Conservation (phyloP, 2,329 filamentous ascomycete species). For the Sporothrix phasma region DNA sequence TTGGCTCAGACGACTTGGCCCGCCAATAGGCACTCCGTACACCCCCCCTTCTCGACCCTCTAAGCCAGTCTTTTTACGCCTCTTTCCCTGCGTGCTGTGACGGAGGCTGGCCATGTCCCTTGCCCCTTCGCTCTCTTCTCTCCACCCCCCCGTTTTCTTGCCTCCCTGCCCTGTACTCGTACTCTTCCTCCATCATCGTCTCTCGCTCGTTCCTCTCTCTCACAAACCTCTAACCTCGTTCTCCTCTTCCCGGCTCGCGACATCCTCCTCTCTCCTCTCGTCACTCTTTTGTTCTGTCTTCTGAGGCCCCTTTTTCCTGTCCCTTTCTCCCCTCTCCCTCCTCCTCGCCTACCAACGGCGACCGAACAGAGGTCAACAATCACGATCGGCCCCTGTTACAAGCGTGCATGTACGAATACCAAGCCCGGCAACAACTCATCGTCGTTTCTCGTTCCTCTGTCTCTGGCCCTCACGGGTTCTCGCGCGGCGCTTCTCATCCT, state of each 20-base stretch:
- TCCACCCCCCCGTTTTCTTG: conserved; percentile 8
- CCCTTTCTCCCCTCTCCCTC: neutral
- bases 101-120: neutral
- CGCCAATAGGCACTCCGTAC: conserved; percentile 6
- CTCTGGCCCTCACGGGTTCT: neutral
- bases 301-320: neutral
- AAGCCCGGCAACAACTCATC: neutral
- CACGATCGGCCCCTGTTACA: neutral
- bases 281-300: neutral
- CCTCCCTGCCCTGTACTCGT: conserved; percentile 4
- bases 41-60: neutral
- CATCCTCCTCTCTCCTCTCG: neutral
- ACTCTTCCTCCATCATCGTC: neutral
- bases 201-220: conserved; percentile 1
- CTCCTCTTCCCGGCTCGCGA: neutral
- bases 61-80: neutral
- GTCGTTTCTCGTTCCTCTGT: conserved; percentile 1
- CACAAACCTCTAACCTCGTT: conserved; percentile 5
- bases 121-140: neutral
- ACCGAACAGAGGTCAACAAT: neutral
- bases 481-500: neutral
- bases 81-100: conserved; percentile 2
- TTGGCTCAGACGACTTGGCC: conserved; percentile 3
- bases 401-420: neutral
- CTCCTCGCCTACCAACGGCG: neutral